A percentile compares a stretch with the other conserved stretches of the same genome.
Conservation (phyloP, 805 yeast genomes). For the Ogataea zsoltii region DNA sequence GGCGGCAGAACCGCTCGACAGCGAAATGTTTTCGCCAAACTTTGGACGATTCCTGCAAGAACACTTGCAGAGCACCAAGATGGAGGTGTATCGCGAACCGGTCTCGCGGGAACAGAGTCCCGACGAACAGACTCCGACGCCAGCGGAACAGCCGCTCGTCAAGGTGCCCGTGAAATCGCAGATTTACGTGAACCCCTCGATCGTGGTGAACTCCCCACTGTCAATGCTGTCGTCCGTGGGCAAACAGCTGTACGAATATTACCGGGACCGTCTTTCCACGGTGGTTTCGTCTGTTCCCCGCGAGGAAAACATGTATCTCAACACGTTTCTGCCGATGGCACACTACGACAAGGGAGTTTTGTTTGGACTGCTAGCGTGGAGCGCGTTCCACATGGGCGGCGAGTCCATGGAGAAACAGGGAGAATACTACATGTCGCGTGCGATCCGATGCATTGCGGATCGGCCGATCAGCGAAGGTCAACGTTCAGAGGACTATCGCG, state of each 20-base stretch:
- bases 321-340: conserved; percentile 56
- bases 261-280: conserved; percentile 44
- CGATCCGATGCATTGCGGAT: conserved; percentile 43
- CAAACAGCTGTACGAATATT: conserved; percentile 46
- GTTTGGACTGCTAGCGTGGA: conserved; percentile 55
- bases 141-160: too few species aligned
- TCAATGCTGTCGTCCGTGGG: conserved; percentile 36
- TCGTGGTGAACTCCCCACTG: conserved; percentile 28
- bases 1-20: not conserved
- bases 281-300: conserved; percentile 50
- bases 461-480: conserved; percentile 32
- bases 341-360: conserved; percentile 51
- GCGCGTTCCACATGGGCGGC: conserved; percentile 52
- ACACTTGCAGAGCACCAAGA: conserved; percentile 17
- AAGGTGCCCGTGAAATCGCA: conserved; percentile 1
- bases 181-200: conserved; percentile 33
- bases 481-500: conserved; percentile 14
- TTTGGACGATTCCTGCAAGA: conserved; percentile 28
- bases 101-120: not conserved
- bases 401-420: conserved; percentile 48
- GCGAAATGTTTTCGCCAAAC: conserved; percentile 26
- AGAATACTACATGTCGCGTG: conserved; percentile 45
- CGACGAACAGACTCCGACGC: too few species aligned
- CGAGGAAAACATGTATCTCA: conserved; percentile 50
- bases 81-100: not conserved